A percentile compares a stretch with the other conserved stretches of the same genome.
Conservation (phyloP, 306 rosid species). For the Ochetophila trinervis region DNA sequence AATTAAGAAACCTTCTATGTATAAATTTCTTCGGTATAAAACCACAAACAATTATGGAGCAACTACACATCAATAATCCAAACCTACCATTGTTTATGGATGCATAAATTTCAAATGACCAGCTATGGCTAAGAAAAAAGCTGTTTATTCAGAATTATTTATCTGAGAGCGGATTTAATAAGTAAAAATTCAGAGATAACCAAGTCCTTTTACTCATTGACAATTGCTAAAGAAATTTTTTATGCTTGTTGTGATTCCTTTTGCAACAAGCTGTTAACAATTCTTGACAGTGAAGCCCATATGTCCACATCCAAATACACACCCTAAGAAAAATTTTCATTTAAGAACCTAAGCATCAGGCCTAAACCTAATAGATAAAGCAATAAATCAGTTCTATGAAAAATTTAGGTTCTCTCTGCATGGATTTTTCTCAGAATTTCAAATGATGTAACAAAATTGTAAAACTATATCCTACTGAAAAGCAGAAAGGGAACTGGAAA, state of each 20-base stretch:
- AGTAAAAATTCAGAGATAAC: too few species aligned
- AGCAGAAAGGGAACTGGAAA: constrained; percentile 10
- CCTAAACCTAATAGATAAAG: not conserved
- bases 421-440: not conserved
- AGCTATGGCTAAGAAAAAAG: not conserved
- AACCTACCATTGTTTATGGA: not conserved
- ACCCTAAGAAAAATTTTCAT: not conserved
- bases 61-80: not conserved
- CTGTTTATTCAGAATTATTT: not conserved
- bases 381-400: constrained; percentile 1
- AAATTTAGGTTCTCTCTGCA: not conserved
- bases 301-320: not conserved
- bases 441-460: constrained; percentile 8
- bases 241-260: too few species aligned
- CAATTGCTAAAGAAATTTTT: not conserved
- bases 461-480: not conserved
- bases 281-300: not conserved
- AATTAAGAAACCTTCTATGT: not conserved
- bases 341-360: constrained; percentile 1
- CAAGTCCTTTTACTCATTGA: not conserved
- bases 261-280: not conserved
- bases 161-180: not conserved
- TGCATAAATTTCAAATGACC: not conserved
- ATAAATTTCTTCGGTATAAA: not conserved
- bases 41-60: not conserved